Evolutionary conservation across 306 rosid species (phyloP).

Genomic region (Alnus rubra): DNA sequence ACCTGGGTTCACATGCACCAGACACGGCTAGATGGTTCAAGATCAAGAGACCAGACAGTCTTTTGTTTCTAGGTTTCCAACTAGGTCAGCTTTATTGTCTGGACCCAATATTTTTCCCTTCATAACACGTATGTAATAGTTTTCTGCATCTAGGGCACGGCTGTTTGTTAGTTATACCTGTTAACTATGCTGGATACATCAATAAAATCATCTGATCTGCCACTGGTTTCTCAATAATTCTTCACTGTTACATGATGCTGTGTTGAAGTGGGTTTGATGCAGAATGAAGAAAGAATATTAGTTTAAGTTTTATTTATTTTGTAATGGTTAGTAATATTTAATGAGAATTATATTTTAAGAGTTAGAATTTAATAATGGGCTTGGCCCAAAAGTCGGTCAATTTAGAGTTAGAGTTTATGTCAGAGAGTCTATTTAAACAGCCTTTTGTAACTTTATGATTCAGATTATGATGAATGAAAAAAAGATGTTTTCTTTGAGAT

Average conservation of each 20-base stretch:
- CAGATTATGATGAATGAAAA: too few relatives aligned
- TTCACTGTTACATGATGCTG: not conserved
- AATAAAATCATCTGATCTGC: not conserved
- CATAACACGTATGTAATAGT: not conserved
- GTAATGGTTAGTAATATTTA: too few relatives aligned
- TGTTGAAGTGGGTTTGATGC: too few relatives aligned
- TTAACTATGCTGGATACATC: not conserved
- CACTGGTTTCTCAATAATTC: not conserved
- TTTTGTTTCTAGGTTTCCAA: constrained; percentile 49
- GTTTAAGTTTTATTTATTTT: too few relatives aligned
- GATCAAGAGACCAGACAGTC: constrained; percentile 28
- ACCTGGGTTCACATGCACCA: constrained; percentile 76
- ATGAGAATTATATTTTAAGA: too few relatives aligned
- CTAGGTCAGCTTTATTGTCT: constrained; percentile 10
- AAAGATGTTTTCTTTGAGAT: too few relatives aligned
- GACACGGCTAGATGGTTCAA: constrained; percentile 61
- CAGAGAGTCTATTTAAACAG: too few relatives aligned
- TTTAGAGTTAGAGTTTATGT: too few relatives aligned
- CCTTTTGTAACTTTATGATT: too few relatives aligned
- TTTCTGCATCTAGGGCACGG: not conserved
- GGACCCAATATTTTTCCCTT: not conserved
- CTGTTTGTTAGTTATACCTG: not conserved
- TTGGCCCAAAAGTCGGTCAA: too few relatives aligned
- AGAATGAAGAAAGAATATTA: too few relatives aligned
- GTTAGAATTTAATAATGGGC: too few relatives aligned